Evolutionary conservation across 768 basidiomycete species (phyloP), one percentile per base, ranked within the genome.

Genomic region (Cystofilobasidium macerans): DNA sequence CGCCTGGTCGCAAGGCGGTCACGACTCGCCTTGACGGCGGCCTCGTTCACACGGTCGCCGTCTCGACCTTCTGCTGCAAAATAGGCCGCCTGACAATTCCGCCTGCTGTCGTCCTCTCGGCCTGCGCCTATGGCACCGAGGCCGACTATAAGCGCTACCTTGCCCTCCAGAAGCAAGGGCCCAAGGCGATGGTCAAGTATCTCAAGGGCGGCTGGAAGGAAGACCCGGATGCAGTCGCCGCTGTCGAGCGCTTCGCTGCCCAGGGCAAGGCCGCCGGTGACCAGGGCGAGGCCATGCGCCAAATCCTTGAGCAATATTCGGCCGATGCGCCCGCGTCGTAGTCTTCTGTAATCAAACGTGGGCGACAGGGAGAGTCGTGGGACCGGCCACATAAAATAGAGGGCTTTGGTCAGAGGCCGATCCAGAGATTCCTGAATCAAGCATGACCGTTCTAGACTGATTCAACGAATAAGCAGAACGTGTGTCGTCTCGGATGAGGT

Each of bases 61-160:
- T 65, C 12, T 58, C 56, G 2, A 40, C 24, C 6, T 65, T 58
- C 33, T 67, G 65, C 59, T 67, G 61, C 54, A 67, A 67, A 26
- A 47, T 67, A 28, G 65, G 65, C 33, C 65, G 65, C 14, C 51
- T 61, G 16, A 67, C 65, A 5, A 48, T 67, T 26, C 65, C 65
- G 8, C 65, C 65, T 28, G 56, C 63, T 22, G 57, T 64, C 56
- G 63, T 64, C 28, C 56, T 64, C 56, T 63, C 62, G 22, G 40
- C 56, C 35, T 38, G 40, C 53, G 62, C 48, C 8, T 63, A 63
- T 53, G 62, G 62, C 26, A 24, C 38, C 11, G 51, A 35, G 2
- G n/a, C 48, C 18, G 56, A 63, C 62, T 42, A 53, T 24, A 38
- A 35, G 20, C 62, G 62, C 16, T n/a, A 33, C 51, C 24, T 30